phyloP scores from a whole-genome alignment of 2,329 filamentous ascomycete genomes.

The Sporothrix variecibatus region DNA sequence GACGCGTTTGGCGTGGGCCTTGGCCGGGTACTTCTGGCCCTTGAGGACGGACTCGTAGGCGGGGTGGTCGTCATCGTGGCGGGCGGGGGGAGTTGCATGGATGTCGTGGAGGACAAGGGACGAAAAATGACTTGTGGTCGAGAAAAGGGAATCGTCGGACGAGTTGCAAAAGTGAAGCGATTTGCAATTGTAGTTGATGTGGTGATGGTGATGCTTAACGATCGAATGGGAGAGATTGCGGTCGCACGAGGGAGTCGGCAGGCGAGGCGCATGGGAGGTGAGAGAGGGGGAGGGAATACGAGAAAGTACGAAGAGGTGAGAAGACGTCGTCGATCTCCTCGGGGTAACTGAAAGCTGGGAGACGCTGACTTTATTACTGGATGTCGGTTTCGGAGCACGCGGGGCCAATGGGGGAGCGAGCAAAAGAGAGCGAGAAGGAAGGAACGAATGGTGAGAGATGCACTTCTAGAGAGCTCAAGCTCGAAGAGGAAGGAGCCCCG shows the following conservation, averaged over 20 bases:
- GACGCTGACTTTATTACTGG: background rate
- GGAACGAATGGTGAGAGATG: background rate
- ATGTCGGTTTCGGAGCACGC: background rate
- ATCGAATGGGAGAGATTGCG: background rate
- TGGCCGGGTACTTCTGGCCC: conserved; percentile 73
- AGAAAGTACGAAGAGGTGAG: background rate
- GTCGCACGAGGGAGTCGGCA: background rate
- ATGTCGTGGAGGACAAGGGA: conserved; percentile 41
- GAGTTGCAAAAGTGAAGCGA: background rate
- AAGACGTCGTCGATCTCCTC: background rate
- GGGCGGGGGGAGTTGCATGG: background rate
- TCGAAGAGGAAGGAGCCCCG: conserved; percentile 27
- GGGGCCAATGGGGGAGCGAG: background rate
- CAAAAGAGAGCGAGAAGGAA: background rate
- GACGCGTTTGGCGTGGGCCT: conserved; percentile 82
- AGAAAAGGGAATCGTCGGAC: background rate
- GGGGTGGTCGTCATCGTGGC: conserved; percentile 24
- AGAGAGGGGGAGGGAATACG: background rate
- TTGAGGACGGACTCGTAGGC: conserved; percentile 50
- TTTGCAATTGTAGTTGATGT: background rate
- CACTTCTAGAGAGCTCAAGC: background rate
- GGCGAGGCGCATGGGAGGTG: conserved; percentile 19
- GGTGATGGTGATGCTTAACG: background rate
- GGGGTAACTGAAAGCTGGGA: background rate
- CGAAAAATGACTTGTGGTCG: background rate